phyloP scores from a whole-genome alignment of 164 flowering plant genomes.

The Sedum album region DNA sequence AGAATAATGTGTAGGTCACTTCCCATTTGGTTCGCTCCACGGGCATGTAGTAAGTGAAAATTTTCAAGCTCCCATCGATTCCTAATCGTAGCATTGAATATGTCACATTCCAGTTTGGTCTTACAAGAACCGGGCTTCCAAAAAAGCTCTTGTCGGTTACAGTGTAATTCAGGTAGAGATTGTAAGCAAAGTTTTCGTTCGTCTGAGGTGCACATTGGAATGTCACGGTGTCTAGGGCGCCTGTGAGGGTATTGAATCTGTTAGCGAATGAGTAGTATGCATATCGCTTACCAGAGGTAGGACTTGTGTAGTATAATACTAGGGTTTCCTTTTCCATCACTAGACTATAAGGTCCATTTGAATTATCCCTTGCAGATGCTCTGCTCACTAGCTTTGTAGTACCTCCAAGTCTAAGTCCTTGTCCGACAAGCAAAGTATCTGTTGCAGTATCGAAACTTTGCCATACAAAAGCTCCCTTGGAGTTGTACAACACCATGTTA shows the following conservation, averaged over 20 bases:
- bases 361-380: too few relatives aligned
- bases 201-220: constrained; percentile 7
- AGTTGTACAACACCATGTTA: too few relatives aligned
- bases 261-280: too few relatives aligned
- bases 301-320: constrained; percentile 20
- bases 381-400: too few relatives aligned
- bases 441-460: too few relatives aligned
- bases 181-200: constrained; percentile 13
- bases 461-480: too few relatives aligned
- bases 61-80: constrained; percentile 31
- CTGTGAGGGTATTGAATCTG: not conserved
- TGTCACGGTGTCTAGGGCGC: constrained; percentile 10
- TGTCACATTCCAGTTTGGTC: constrained; percentile 28
- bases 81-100: constrained; percentile 22
- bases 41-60: constrained; percentile 14
- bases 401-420: too few relatives aligned
- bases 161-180: not conserved
- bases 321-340: too few relatives aligned
- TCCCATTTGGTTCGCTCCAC: constrained; percentile 18
- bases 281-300: constrained; percentile 16
- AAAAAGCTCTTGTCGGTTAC: too few relatives aligned
- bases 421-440: too few relatives aligned
- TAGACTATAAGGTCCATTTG: constrained; percentile 17
- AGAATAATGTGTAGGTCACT: constrained; percentile 21
- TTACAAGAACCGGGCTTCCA: not conserved